Evolutionary conservation across 2,329 filamentous ascomycete species (phyloP).

Genomic region (Calonectria pauciramosa): DNA sequence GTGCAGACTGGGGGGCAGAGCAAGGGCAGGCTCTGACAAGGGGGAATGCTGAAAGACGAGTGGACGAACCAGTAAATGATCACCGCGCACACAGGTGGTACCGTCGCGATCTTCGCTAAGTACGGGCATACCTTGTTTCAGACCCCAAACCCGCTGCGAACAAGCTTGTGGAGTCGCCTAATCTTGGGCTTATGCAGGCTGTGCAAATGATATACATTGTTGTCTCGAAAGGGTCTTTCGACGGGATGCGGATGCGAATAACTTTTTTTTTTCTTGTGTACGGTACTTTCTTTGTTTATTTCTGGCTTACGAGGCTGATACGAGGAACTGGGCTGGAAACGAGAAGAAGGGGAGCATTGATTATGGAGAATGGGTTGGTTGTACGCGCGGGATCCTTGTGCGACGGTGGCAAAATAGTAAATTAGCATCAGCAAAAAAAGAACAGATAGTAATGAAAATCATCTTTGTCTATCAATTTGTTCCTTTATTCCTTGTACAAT

Average conservation of each 20-base stretch:
- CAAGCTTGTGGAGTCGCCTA: neutral
- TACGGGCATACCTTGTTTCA: constrained; percentile 3
- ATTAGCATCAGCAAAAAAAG: neutral
- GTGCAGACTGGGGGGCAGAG: neutral
- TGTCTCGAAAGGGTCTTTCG: neutral
- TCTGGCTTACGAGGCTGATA: neutral
- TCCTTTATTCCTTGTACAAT: neutral
- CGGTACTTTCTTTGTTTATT: too few relatives aligned
- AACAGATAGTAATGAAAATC: neutral
- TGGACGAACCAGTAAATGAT: neutral
- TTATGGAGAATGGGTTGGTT: neutral
- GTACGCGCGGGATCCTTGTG: neutral
- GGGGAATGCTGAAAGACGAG: neutral
- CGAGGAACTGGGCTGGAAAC: neutral
- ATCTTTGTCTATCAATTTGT: neutral
- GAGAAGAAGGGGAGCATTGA: neutral
- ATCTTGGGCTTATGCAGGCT: constrained; percentile 1
- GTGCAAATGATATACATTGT: neutral
- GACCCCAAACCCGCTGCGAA: neutral
- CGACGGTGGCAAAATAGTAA: neutral
- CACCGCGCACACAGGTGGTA: neutral
- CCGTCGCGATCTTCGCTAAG: neutral
- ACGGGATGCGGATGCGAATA: neutral
- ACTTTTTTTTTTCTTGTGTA: neutral
- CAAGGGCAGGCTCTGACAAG: neutral